Evolutionary conservation across 305 asterid genomes (phyloP).

Genomic region (Fraxinus floribunda): DNA sequence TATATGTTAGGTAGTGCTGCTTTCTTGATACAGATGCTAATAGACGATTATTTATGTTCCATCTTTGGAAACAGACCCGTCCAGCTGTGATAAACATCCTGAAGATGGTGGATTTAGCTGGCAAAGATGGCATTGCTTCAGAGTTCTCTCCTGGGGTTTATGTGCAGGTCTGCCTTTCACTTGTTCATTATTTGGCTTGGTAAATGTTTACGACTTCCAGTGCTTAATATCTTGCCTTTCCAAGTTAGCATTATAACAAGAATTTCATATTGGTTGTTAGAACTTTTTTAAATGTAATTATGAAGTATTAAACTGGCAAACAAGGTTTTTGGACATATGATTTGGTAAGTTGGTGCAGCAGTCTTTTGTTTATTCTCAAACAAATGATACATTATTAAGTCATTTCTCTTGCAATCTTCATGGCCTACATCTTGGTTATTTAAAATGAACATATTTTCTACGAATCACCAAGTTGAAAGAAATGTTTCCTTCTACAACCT

Average conservation of each 20-base stretch:
- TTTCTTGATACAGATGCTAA: conserved; percentile 22
- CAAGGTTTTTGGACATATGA: neutral
- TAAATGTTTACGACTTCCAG: neutral
- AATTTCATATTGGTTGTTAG: conserved; percentile 9
- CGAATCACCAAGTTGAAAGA: neutral
- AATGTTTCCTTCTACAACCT: neutral
- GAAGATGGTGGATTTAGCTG: conserved; percentile 74
- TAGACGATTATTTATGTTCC: conserved; percentile 22
- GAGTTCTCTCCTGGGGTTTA: conserved; percentile 89
- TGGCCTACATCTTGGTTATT: neutral
- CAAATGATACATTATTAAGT: neutral
- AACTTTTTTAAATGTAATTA: neutral
- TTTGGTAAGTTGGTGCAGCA: neutral
- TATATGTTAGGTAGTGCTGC: conserved; percentile 23
- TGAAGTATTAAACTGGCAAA: conserved; percentile 4
- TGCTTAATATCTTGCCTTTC: neutral
- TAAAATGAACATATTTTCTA: neutral
- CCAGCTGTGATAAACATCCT: conserved; percentile 70
- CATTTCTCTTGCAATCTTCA: neutral
- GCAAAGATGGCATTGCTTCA: conserved; percentile 76
- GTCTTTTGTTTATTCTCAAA: neutral
- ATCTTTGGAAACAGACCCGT: conserved; percentile 62
- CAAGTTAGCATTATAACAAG: conserved; percentile 2
- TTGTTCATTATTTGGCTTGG: neutral
- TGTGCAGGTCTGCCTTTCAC: conserved; percentile 60